phyloP scores from a whole-genome alignment of 2,329 filamentous ascomycete genomes.

The Epichloe gansuensis region DNA sequence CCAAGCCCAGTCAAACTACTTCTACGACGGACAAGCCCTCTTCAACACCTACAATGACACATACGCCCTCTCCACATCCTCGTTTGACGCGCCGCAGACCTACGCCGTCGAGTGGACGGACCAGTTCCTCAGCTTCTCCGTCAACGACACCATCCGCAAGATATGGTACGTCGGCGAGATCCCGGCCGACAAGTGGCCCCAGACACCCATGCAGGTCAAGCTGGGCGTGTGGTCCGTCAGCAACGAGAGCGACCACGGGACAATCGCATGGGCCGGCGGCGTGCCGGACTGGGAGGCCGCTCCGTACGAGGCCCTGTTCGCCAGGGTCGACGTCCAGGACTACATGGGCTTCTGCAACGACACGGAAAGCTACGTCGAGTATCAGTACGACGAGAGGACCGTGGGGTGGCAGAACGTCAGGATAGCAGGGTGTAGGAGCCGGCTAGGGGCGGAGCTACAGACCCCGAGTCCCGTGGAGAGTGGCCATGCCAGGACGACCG shows the following conservation, averaged over 20 bases:
- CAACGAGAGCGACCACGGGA: conserved; percentile 38
- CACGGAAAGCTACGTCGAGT: conserved; percentile 12
- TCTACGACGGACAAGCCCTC: conserved; percentile 50
- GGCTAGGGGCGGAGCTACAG: conserved; percentile 6
- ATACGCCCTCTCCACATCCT: conserved; percentile 28
- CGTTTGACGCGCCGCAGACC: conserved; percentile 38
- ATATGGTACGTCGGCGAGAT: conserved; percentile 30
- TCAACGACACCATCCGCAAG: conserved; percentile 31
- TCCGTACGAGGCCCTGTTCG: conserved; percentile 16
- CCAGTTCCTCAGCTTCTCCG: conserved; percentile 43
- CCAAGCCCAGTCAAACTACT: conserved; percentile 72
- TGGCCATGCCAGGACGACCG: background rate
- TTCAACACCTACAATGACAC: conserved; percentile 37
- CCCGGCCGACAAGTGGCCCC: conserved; percentile 42
- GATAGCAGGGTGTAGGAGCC: conserved; percentile 15
- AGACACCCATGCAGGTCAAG: conserved; percentile 56
- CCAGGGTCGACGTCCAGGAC: conserved; percentile 16
- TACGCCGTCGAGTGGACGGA: conserved; percentile 58
- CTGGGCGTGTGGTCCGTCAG: conserved; percentile 45
- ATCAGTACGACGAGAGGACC: conserved; percentile 16
- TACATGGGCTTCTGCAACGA: conserved; percentile 17
- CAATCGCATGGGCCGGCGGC: conserved; percentile 56
- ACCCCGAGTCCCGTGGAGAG: conserved; percentile 5
- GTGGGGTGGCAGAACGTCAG: conserved; percentile 18
- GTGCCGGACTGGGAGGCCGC: conserved; percentile 19